phyloP scores from a whole-genome alignment of 2,329 filamentous ascomycete genomes.

The Sclerotinia borealis region DNA sequence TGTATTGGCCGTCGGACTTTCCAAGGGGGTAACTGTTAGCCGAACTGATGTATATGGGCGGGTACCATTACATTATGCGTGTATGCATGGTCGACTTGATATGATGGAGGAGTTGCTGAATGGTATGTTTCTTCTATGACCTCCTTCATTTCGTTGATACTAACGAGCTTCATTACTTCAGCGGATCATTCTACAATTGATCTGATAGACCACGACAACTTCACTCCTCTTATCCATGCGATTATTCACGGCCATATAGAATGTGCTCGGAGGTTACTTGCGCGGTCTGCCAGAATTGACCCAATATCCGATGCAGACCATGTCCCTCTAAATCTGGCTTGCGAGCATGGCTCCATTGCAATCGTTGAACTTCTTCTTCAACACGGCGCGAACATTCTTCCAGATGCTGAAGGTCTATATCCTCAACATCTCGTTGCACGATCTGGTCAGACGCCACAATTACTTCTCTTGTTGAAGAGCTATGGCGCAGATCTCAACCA shows the following conservation, averaged over 20 bases:
- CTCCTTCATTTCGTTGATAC: not conserved
- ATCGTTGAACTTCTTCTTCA: constrained; percentile 82
- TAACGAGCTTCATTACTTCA: constrained; percentile 27
- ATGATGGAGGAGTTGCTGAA: constrained; percentile 71
- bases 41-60: constrained; percentile 89
- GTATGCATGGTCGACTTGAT: constrained; percentile 83
- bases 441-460: constrained; percentile 72
- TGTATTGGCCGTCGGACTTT: constrained; percentile 71
- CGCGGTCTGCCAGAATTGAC: constrained; percentile 75
- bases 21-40: constrained; percentile 67
- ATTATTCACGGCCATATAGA: constrained; percentile 82
- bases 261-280: constrained; percentile 73
- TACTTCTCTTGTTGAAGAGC: constrained; percentile 73
- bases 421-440: constrained; percentile 95
- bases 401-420: constrained; percentile 91
- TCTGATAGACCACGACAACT: constrained; percentile 91
- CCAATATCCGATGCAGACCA: constrained; percentile 83
- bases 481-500: constrained; percentile 90
- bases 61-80: constrained; percentile 91
- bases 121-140: constrained; percentile 36
- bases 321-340: constrained; percentile 89
- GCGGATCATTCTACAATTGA: constrained; percentile 72
- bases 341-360: constrained; percentile 80
- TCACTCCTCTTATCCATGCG: constrained; percentile 89
- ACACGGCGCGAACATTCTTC: constrained; percentile 73